phyloP scores from a whole-genome alignment of 2,329 filamentous ascomycete genomes.

The Botrytis medusae region DNA sequence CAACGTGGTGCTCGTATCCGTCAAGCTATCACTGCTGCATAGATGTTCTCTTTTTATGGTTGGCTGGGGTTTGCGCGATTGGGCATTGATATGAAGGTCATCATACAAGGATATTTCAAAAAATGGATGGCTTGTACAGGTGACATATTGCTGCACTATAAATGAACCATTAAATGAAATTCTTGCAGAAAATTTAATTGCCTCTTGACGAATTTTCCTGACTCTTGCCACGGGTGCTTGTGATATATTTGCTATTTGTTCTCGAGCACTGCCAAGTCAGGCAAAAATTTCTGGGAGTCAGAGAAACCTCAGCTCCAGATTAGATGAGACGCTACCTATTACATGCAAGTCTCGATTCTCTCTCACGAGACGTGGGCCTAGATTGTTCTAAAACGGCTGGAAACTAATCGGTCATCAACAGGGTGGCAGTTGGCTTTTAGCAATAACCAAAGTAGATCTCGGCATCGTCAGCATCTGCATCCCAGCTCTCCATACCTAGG shows the following conservation, averaged over 20 bases:
- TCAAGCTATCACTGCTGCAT: conserved; percentile 65
- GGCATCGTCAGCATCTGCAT: background rate
- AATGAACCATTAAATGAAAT: conserved; percentile 23
- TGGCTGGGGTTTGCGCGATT: conserved; percentile 34
- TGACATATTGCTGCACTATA: conserved; percentile 31
- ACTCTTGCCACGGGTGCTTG: background rate
- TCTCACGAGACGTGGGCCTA: background rate
- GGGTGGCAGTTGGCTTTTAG: background rate
- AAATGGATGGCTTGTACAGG: conserved; percentile 37
- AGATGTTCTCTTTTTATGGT: conserved; percentile 42
- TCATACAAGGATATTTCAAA: conserved; percentile 31
- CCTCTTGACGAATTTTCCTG: background rate
- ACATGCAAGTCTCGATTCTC: background rate
- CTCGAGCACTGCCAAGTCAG: background rate
- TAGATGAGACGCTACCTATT: rapidly evolving
- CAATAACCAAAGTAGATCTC: background rate
- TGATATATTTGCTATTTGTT: background rate
- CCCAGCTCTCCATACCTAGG: background rate
- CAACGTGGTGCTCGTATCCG: conserved; percentile 76
- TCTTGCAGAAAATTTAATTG: conserved; percentile 17
- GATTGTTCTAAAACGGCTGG: background rate
- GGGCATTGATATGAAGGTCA: conserved; percentile 29
- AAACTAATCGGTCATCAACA: background rate
- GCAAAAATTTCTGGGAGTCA: background rate
- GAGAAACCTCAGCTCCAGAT: background rate